Evolutionary conservation across 2,329 filamentous ascomycete species (phyloP).

Genomic region (Trichophyton verrucosum): DNA sequence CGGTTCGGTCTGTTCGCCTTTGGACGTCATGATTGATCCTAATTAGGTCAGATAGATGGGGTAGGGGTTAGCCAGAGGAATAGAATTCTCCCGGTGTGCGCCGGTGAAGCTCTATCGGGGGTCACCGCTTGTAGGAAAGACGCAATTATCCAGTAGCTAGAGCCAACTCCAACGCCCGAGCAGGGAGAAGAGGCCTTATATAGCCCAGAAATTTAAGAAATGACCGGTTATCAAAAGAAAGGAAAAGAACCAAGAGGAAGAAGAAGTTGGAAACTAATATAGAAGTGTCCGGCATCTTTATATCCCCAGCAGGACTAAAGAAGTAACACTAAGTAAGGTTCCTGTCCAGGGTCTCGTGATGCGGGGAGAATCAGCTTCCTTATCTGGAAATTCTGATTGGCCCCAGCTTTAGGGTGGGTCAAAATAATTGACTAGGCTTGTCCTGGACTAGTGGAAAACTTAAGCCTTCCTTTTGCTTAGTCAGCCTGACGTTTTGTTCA

Average conservation of each 20-base stretch:
- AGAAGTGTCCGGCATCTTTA: not conserved
- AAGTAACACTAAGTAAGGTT: not conserved
- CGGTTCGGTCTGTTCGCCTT: not conserved
- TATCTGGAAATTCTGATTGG: not conserved
- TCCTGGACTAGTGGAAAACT: not conserved
- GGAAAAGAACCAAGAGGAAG: not conserved
- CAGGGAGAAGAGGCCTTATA: not conserved
- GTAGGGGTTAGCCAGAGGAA: not conserved
- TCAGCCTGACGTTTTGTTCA: not conserved
- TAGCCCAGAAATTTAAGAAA: not conserved
- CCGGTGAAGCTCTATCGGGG: not conserved
- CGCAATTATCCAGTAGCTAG: not conserved
- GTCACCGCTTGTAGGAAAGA: not conserved
- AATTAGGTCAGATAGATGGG: not conserved
- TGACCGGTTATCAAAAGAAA: not conserved
- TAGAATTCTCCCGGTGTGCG: not conserved
- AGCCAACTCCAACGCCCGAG: not conserved
- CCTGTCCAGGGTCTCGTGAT: not conserved
- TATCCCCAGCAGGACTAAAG: not conserved
- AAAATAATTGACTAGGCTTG: not conserved
- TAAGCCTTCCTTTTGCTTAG: not conserved
- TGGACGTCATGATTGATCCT: not conserved
- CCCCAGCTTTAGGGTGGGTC: not conserved
- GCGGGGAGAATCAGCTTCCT: conserved; percentile 1
- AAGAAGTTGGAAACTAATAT: not conserved